phyloP scores from a whole-genome alignment of 768 basidiomycete species.

The Pisolithus marmoratus region DNA sequence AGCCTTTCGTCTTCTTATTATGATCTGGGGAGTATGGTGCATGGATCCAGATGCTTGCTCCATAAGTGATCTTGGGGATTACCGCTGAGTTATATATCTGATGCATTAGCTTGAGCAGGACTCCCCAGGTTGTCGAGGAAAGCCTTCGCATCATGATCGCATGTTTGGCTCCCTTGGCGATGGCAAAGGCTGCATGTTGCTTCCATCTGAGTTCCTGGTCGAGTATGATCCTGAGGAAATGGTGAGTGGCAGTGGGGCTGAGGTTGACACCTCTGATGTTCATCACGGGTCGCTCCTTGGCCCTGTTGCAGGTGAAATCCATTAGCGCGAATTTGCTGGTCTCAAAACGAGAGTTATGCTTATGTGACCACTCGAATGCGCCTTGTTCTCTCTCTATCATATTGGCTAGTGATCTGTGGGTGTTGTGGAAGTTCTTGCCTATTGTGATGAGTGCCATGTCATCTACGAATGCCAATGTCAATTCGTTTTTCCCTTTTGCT shows the following conservation, averaged over 20 bases:
- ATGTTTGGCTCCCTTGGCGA: neutral
- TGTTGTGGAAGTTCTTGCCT: neutral
- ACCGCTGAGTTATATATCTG: neutral
- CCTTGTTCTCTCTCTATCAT: neutral
- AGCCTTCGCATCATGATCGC: neutral
- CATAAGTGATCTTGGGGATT: neutral
- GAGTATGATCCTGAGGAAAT: conserved; percentile 1
- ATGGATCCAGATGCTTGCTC: neutral
- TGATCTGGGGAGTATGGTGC: neutral
- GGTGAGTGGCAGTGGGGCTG: neutral
- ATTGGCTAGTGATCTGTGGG: neutral
- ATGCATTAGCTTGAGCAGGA: too few species aligned
- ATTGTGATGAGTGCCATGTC: neutral
- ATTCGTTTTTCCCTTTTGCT: neutral
- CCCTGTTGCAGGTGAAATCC: neutral
- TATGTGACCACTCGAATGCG: neutral
- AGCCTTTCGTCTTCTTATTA: neutral
- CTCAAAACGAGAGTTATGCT: neutral
- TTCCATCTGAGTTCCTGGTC: conserved; percentile 2
- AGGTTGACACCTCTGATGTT: neutral
- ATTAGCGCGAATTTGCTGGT: neutral
- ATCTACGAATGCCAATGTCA: neutral
- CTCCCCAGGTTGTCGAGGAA: too few species aligned
- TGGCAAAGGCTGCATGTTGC: neutral
- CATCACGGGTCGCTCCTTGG: neutral